These are phyloP conservation scores for Verticillium dahliae DNA, from an alignment of 2,329 filamentous ascomycete genomes.

Conservation along the genomic window DNA sequence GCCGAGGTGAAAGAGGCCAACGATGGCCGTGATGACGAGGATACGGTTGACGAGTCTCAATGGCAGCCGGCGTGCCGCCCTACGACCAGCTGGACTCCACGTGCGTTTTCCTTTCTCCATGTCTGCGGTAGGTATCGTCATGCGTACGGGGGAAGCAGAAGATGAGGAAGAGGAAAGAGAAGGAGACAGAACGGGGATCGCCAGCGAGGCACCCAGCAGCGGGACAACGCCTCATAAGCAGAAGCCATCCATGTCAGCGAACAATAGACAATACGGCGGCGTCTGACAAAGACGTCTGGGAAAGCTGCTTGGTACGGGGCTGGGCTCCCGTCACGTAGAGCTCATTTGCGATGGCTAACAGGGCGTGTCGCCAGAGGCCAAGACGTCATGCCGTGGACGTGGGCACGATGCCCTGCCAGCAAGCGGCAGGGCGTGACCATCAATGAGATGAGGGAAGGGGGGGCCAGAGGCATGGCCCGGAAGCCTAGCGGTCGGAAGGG, in stretches of 20 bases:
- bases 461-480: too few relatives aligned
- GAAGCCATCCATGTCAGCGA: neutral
- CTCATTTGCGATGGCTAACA: neutral
- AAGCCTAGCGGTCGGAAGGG: slow-evolving; percentile 9
- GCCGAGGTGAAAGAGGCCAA: slow-evolving; percentile 5
- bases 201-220: neutral
- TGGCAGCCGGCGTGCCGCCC: neutral
- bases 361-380: neutral
- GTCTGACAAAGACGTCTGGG: too few relatives aligned
- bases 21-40: slow-evolving; percentile 2
- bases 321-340: neutral
- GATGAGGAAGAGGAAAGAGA: neutral
- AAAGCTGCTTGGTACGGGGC: neutral
- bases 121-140: neutral
- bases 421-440: too few relatives aligned
- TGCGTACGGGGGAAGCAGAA: neutral
- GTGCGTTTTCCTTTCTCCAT: slow-evolving; percentile 1
- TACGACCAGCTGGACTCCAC: slow-evolving; percentile 7
- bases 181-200: neutral
- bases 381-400: neutral
- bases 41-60: slow-evolving; percentile 3
- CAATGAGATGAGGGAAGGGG: too few relatives aligned
- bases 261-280: neutral
- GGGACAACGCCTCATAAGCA: neutral
- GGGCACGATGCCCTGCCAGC: neutral